Base-by-base conservation (phyloP, 768 basidiomycete species). In the Phanerodontia chrysosporium region DNA sequence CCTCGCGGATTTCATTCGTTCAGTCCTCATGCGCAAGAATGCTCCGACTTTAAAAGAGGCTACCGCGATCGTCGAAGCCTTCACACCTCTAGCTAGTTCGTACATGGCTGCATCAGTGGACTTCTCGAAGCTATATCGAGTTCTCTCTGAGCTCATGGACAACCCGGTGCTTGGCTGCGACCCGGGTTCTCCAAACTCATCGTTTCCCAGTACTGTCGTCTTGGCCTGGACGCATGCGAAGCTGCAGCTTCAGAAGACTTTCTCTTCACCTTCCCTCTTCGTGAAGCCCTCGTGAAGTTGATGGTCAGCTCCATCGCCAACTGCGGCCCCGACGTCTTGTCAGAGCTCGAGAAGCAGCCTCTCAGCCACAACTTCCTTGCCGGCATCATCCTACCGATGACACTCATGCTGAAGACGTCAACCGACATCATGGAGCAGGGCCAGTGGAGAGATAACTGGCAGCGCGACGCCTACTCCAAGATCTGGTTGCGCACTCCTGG, bases 401-500 rank as follows among this genome's bases (percentile, higher is more conserved):
- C 77, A 9, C 64, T 88, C 49, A 68, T 72, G 1, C 71, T 90
- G 64, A 80, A 80, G 65, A 84, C 83, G 0, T 72, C 79, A 12
- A 65, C 75, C 1, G 77, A 82, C 28, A 66, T 82, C 51, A 68
- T 72, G 14, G 67, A 73, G 6, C 75, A 78, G 51, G 76, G 72
- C 6, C 70, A 75, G 21, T 74, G 72, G 63, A 68, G 74, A 2
- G 81, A 84, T 49, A 58, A 74, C 14, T 76, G 75, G 71, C 80
- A 80, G 60, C 78, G 78, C n/a, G 72, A 73, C 1, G 71, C 76
- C 9, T 71, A 82, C 49, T 69, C 75, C 9, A 74, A 74, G 29
- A 79, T 80, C 10, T 90, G 87, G 87, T 66, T 83, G 27, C 84
- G 86, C 13, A n/a, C 71, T 92, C 18, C 69, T 90, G 28, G 74